Evolutionary conservation across 1,139 yeast species (phyloP), one percentile per base, ranked within the genome.

Genomic region (Hansenula sp.): DNA sequence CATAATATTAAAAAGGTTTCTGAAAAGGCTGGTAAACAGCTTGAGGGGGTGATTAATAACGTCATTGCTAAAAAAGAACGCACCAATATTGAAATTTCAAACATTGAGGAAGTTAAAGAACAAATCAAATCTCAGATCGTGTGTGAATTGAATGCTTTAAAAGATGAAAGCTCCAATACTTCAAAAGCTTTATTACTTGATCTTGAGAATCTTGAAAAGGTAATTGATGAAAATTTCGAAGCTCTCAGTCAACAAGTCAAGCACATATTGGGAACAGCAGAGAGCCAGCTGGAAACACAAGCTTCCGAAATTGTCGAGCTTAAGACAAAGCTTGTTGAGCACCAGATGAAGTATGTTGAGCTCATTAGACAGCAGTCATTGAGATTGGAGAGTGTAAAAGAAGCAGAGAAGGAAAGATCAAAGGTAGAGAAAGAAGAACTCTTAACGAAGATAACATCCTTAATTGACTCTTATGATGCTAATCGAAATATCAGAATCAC

Each of bases 221-320:
- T 22, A 12, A 11, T 45, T 7, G 18, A 22, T 2, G 7, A 17
- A 11, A 25, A 31, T 11, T 40, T 44, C 8, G 17, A 27, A 2
- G n/a, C 30, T 1, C 16, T 46, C 2, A 39, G 36, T 4, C 6
- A 20, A 1, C 37, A 34, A 6, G 20, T 47, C 6, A 38, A 41
- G 4, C 12, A 22, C 0, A 39, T 38, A 2, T 26, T 51, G 4
- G 26, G 25, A 6, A 42, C 42, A 11, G 46, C 49, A 6, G 43
- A 43, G 14, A 18, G 37, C 3, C 52, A 50, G 28, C 27, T 51
- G 2, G 36, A 40, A 7, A 43, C 48, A 2, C 55, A 53, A 29
- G 30, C 53, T 0, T 32, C 37, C 4, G 54, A 52, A 13, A 42
- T 52, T 8, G 9, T 43, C 4, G 34, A 48, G 1, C 29, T 52